Percentiles rank a stretch among this genome's conserved stretches.
phyloP scores from a whole-genome alignment of 2,329 filamentous ascomycete genomes.

The Aspergillus fumigatiaffinis region DNA sequence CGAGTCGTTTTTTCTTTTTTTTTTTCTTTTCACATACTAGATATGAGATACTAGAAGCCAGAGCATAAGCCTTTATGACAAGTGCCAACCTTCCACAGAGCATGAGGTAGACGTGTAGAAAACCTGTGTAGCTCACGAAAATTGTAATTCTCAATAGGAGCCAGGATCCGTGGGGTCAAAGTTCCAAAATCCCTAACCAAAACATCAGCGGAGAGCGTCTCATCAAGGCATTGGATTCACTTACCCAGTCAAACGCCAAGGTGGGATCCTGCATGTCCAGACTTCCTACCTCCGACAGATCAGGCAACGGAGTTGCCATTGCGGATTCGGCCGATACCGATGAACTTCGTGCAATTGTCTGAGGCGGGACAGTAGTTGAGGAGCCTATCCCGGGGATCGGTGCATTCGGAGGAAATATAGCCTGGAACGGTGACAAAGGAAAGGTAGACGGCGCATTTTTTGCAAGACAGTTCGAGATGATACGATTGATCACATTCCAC shows the following conservation, averaged over 20 bases:
- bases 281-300: neutral
- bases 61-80: too few relatives aligned
- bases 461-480: conserved; percentile 1
- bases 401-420: too few relatives aligned
- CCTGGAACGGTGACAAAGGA: neutral
- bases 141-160: too few relatives aligned
- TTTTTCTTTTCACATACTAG: too few relatives aligned
- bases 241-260: conserved; percentile 1
- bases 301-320: neutral
- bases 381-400: too few relatives aligned
- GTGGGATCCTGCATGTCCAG: neutral
- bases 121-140: too few relatives aligned
- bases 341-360: neutral
- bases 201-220: neutral
- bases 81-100: too few relatives aligned
- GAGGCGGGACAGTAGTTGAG: neutral
- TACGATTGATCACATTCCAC: conserved; percentile 4
- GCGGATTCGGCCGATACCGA: conserved; percentile 2
- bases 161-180: neutral
- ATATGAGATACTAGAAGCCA: too few relatives aligned
- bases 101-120: too few relatives aligned
- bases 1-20: too few relatives aligned
- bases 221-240: neutral
- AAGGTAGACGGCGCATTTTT: neutral
- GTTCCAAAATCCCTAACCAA: neutral